These are phyloP conservation scores for Psophocarpus tetragonolobus DNA, from an alignment of 306 rosid genomes.

Conservation along the genomic window DNA sequence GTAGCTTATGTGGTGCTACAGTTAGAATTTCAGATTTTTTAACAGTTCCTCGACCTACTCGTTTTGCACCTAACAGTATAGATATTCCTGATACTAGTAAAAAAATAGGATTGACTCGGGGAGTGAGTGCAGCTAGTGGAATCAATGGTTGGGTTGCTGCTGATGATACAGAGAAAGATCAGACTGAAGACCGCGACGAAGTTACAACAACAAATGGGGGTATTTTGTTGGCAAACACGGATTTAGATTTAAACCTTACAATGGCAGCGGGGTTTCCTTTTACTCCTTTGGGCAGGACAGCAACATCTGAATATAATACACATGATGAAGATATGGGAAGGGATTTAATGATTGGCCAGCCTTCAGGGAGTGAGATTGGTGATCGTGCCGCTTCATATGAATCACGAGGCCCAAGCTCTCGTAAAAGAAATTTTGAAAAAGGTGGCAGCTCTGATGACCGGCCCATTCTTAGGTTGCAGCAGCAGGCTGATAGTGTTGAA, in stretches of 20 bases:
- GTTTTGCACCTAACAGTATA: constrained; percentile 64
- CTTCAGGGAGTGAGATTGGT: constrained; percentile 97
- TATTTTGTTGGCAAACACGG: constrained; percentile 49
- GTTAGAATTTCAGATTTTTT: constrained; percentile 80
- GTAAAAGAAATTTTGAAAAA: constrained; percentile 83
- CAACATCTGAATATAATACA: constrained; percentile 64
- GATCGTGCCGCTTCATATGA: constrained; percentile 95
- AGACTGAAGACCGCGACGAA: constrained; percentile 91
- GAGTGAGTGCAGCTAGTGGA: constrained; percentile 98
- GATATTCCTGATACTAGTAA: constrained; percentile 85
- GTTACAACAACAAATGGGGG: constrained; percentile 83
- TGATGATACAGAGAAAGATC: constrained; percentile 87
- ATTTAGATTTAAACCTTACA: constrained; percentile 89
- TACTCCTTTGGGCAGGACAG: constrained; percentile 65
- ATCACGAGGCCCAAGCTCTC: constrained; percentile 98
- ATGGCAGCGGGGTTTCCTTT: constrained; percentile 78
- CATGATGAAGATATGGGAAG: constrained; percentile 89
- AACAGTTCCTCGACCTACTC: constrained; percentile 82
- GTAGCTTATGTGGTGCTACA: constrained; percentile 96
- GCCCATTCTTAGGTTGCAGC: constrained; percentile 71
- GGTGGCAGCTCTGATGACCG: constrained; percentile 90
- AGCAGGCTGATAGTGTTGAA: constrained; percentile 97
- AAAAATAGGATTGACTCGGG: constrained; percentile 96
- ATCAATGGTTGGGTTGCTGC: constrained; percentile 94
- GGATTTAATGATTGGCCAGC: constrained; percentile 96